These are phyloP conservation scores for Urostyla sp. DNA, from an alignment of 73 alveolate species.

Conservation along the genomic window DNA sequence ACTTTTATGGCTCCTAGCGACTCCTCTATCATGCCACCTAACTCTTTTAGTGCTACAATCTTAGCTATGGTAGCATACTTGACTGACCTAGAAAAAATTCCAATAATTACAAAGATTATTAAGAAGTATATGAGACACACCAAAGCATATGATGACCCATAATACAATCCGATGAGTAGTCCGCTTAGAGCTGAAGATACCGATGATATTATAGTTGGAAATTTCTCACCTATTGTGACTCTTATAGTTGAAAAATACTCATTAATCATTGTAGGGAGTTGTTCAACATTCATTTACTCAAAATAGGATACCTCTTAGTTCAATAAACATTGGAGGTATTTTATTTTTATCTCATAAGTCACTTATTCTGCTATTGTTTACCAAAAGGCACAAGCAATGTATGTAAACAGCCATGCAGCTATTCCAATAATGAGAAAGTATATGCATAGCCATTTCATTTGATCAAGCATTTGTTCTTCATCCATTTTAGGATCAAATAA, in stretches of 20 bases:
- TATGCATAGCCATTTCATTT: neutral
- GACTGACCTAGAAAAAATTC: neutral
- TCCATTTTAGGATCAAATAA: neutral
- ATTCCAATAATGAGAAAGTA: neutral
- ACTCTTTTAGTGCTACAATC: neutral
- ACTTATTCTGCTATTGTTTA: neutral
- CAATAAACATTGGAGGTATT: neutral
- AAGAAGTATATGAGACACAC: constrained; percentile 1
- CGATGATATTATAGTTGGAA: neutral
- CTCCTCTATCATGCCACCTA: constrained; percentile 61
- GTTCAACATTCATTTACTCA: neutral
- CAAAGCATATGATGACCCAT: neutral
- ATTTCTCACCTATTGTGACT: constrained; percentile 14
- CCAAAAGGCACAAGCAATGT: constrained; percentile 18
- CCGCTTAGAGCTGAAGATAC: neutral
- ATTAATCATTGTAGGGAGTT: constrained; percentile 3
- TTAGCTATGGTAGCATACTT: constrained; percentile 3
- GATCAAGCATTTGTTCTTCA: neutral
- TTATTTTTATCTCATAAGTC: neutral
- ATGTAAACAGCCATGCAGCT: neutral
- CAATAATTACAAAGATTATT: neutral
- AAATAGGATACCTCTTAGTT: neutral
- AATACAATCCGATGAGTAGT: neutral
- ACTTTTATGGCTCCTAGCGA: constrained; percentile 46
- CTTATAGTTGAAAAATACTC: neutral